Evolutionary conservation across 1,284 basidiomycete species (phyloP).

Genomic region (Acaromyces ingoldii): DNA sequence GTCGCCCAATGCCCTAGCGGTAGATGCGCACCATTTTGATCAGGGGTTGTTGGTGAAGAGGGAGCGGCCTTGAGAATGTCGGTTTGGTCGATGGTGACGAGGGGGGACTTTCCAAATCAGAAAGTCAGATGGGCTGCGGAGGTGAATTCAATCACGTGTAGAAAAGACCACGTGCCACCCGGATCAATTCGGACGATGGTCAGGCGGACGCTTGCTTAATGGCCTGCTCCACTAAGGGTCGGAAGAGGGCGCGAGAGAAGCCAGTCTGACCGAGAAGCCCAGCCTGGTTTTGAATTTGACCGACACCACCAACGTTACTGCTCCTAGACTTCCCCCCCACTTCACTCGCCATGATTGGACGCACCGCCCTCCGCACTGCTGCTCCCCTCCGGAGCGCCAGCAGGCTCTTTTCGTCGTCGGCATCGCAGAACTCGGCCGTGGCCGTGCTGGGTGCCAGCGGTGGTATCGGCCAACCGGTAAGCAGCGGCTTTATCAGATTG

Average conservation of each 20-base stretch:
- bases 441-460: slow-evolving; percentile 75
- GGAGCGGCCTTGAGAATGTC: slow-evolving; percentile 19
- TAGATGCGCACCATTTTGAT: slow-evolving; percentile 39
- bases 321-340: slow-evolving; percentile 1
- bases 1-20: slow-evolving; percentile 12
- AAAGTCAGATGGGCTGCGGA: too few species aligned
- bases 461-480: slow-evolving; percentile 72
- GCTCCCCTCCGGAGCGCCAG: slow-evolving; percentile 20
- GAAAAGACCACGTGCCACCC: too few species aligned
- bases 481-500: slow-evolving; percentile 3
- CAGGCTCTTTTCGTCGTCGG: slow-evolving; percentile 74
- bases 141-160: too few species aligned
- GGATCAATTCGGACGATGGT: too few species aligned
- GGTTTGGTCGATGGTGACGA: slow-evolving; percentile 14
- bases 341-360: slow-evolving; percentile 32
- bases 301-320: slow-evolving; percentile 14
- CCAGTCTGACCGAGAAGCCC: slow-evolving; percentile 1
- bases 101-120: neutral
- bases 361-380: slow-evolving; percentile 26
- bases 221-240: too few species aligned
- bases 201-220: too few species aligned
- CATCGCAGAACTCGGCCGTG: slow-evolving; percentile 70
- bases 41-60: slow-evolving; percentile 5
- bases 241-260: too few species aligned
- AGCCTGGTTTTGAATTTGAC: slow-evolving; percentile 3